Base-by-base conservation (phyloP, 805 yeast species). In the Citeromyces matritensis region DNA sequence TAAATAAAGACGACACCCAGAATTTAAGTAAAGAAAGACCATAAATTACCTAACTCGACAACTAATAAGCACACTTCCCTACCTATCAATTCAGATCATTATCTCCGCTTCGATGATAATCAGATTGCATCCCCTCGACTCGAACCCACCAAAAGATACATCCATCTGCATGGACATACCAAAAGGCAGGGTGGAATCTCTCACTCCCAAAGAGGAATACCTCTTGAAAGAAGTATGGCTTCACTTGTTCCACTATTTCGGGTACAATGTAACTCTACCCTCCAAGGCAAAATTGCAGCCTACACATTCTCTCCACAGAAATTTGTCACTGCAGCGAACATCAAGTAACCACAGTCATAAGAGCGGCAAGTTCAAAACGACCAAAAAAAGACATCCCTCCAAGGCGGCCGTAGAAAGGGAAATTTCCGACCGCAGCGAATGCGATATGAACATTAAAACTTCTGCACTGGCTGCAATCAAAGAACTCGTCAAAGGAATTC, bases 221-320 rank as follows among this genome's bases (percentile, higher is more conserved):
- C 60, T 63, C 12, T 53, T 79, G 45, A 81, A 81, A 49, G 82
- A 77, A 43, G 62, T 67, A 4, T 81, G 86, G 85, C 73, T 77
- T 31, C 63, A 72, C 42, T 43, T 73, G 30, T 55, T 80, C 39
- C 70, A 68, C 40, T 67, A 58, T 36, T 63, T 75, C 63, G 84
- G 82, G 4, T 58, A 65, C 42, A 47, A 41, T 0, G 37, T 67
- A 12, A 42, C 29, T 19, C 13, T 26, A 9, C 21, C 29, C 17
- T 26, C 29, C 10, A 26, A 26, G 29, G 15, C 15, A 15, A 26
- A 26, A 19, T 26, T 26, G 29, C 21, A 26, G 29, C 42, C 26
- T 42, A 60, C 14, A 33, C 35, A 11, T 28, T 24, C 19, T 29
- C 31, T n/a, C 15, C 14, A 25, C 26, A 19, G 12, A 29, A 35